phyloP scores from a whole-genome alignment of 108 stramenopile species.

The Fistulifera pelliculosa region DNA sequence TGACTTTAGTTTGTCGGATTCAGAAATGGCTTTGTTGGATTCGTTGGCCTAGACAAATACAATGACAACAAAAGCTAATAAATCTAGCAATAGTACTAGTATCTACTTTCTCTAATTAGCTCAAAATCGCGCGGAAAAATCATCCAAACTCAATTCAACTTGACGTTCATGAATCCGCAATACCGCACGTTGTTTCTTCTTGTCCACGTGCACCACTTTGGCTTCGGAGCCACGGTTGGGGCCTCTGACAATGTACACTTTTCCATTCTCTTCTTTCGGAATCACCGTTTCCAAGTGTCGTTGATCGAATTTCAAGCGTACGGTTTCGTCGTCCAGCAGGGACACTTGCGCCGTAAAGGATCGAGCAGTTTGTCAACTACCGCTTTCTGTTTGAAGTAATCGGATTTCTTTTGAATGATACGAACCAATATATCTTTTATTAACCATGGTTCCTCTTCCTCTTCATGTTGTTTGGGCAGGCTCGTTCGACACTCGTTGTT shows the following conservation, averaged over 20 bases:
- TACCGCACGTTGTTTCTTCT: slow-evolving; percentile 33
- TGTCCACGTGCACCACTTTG: slow-evolving; percentile 37
- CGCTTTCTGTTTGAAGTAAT: slow-evolving; percentile 82
- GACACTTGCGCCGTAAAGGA: slow-evolving; percentile 61
- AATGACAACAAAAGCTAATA: not conserved
- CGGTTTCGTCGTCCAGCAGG: slow-evolving; percentile 51
- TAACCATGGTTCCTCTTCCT: slow-evolving; percentile 40
- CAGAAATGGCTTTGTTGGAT: slow-evolving; percentile 43
- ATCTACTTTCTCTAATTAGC: no score
- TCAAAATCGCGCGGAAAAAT: no score
- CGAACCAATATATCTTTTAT: slow-evolving; percentile 69
- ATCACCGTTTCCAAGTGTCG: slow-evolving; percentile 85
- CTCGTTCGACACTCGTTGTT: slow-evolving; percentile 1
- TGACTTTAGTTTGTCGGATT: slow-evolving; percentile 58
- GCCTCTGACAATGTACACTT: slow-evolving; percentile 72
- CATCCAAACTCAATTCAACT: no score
- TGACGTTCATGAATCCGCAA: slow-evolving; percentile 28
- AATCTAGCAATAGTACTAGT: no score
- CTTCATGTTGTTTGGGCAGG: slow-evolving; percentile 4
- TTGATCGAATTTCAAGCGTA: slow-evolving; percentile 67
- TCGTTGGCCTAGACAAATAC: slow-evolving; percentile 18
- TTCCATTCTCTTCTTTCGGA: slow-evolving; percentile 45
- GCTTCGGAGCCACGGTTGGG: slow-evolving; percentile 55
- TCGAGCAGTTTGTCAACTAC: slow-evolving; percentile 58
- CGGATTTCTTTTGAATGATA: slow-evolving; percentile 66